A percentile compares a stretch with the other conserved stretches of the same genome.
These are phyloP conservation scores for Nicotiana otophora DNA, from an alignment of 257 asterid genomes.

Conservation along the genomic window DNA sequence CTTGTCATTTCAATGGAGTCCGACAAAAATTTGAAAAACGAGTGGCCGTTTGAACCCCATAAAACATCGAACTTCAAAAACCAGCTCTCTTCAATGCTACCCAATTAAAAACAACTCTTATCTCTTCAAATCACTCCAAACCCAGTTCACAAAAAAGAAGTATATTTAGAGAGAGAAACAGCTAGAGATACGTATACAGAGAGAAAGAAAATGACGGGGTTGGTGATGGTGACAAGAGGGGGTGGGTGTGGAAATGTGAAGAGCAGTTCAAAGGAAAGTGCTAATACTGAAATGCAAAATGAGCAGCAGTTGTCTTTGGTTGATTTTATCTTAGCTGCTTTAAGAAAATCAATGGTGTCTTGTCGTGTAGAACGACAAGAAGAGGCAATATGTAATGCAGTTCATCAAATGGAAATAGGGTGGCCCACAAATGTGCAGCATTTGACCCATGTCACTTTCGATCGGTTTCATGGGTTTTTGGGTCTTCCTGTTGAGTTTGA, in stretches of 20 bases:
- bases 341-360: constrained; percentile 86
- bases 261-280: constrained; percentile 16
- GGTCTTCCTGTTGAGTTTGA: constrained; percentile 93
- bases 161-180: neutral
- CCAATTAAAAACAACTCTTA: constrained; percentile 12
- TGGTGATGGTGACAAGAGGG: constrained; percentile 67
- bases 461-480: constrained; percentile 83
- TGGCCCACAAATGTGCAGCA: constrained; percentile 94
- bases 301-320: constrained; percentile 60
- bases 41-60: constrained; percentile 63
- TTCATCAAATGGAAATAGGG: constrained; percentile 82
- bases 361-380: constrained; percentile 68
- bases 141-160: neutral
- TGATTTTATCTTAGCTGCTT: constrained; percentile 64
- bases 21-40: constrained; percentile 37
- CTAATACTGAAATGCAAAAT: constrained; percentile 32
- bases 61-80: constrained; percentile 41
- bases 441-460: constrained; percentile 89
- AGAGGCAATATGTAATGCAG: constrained; percentile 52
- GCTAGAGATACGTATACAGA: neutral
- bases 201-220: constrained; percentile 43
- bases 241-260: constrained; percentile 47
- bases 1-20: neutral
- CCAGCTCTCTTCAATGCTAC: constrained; percentile 25
- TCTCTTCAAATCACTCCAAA: neutral